These are phyloP conservation scores for Aspergillus texensis DNA, from an alignment of 2,329 filamentous ascomycete genomes.

Conservation along the genomic window DNA sequence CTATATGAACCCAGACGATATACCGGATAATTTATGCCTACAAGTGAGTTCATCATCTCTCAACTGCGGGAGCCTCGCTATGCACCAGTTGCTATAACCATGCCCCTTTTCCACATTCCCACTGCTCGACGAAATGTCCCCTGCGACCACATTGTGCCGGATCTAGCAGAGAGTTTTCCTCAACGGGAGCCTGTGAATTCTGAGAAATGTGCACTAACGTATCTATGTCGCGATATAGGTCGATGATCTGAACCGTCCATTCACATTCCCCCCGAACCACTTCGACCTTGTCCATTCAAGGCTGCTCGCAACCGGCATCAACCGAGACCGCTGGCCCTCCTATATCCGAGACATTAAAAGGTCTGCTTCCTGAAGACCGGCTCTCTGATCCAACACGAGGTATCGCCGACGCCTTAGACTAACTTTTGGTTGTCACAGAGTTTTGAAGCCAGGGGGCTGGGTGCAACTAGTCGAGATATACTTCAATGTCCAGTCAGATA, in stretches of 20 bases:
- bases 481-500: constrained; percentile 82
- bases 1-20: constrained; percentile 66
- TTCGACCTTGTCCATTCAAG: constrained; percentile 85
- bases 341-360: constrained; percentile 76
- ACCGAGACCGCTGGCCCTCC: constrained; percentile 69
- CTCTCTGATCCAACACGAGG: background rate
- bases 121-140: background rate
- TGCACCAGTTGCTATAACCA: background rate
- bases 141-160: background rate
- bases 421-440: constrained; percentile 25
- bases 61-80: background rate
- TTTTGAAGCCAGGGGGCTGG: constrained; percentile 76
- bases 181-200: background rate
- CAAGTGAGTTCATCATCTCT: constrained; percentile 50
- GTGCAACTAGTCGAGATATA: constrained; percentile 88
- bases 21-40: constrained; percentile 68
- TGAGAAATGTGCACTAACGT: constrained; percentile 4
- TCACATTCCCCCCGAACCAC: constrained; percentile 68
- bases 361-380: constrained; percentile 30
- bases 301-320: constrained; percentile 64
- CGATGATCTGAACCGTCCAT: constrained; percentile 70
- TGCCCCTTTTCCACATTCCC: background rate
- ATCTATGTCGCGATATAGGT: constrained; percentile 45
- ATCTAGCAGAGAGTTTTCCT: background rate
- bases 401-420: constrained; percentile 6